Base-by-base conservation (phyloP, 169 alveolate genomes). In the Blepharisma undulans region DNA sequence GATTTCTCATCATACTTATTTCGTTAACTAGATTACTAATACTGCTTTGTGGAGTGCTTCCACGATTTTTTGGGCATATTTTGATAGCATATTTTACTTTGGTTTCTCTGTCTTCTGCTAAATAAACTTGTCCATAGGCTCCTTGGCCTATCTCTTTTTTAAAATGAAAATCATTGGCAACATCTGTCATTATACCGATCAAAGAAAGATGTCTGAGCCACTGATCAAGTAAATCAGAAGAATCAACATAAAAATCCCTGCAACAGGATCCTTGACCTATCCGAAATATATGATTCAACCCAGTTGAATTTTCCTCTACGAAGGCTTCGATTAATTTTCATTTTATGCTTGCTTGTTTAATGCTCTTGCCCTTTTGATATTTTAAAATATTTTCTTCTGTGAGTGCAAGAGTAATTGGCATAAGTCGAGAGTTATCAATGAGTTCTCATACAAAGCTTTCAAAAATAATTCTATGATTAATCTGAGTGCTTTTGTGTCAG, bases 21-120 rank as follows among this genome's bases (percentile, higher is more conserved):
- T 82, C 89, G 34, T 91, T 90, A 1, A 81, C 89, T n/a, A 93
- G 82, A 76, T 8, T 22, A 22, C 12, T 7, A n/a, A 4, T 87
- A 91, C 76, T 89, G 36, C 79, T 85, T 84, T 78, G 86, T 92
- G 48, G 84, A 76, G 71, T 89, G 85, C 8, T 27, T 21, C 19
- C 22, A 2, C 5, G 33, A 30, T 36, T 34, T 72, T 86, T 86
- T n/a, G 60, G 34, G 61, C 60, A 25, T 0, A 14, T 71, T 86
- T 86, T 86, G 12, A 86, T 71, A 74, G 91, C 91, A 25, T 30
- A 27, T 66, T 72, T 22, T 4, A 4, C 21, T 10, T 60, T 14
- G 71, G 33, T 60, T 27, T 66, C 59, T 29, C 18, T 22, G 29
- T 78, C 48, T 22, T 89, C 18, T 33, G 61, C 27, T 16, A 79